Conservation (phyloP, 2,329 filamentous ascomycete species). For the Coniochaeta pulveracea region DNA sequence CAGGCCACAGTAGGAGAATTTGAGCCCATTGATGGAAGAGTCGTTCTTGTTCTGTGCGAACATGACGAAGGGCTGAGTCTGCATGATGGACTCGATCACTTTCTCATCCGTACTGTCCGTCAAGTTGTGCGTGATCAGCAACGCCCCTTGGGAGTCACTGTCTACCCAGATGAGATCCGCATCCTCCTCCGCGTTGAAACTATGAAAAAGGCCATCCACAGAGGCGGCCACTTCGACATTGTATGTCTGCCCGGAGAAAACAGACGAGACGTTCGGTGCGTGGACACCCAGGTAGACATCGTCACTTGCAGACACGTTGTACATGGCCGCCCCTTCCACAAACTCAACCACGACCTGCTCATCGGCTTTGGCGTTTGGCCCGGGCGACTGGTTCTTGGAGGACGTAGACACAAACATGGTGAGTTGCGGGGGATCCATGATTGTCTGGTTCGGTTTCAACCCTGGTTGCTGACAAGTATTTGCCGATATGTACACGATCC, state of each 20-base stretch:
- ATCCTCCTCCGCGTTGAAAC: slow-evolving; percentile 37
- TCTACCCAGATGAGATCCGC: slow-evolving; percentile 69
- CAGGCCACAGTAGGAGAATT: slow-evolving; percentile 75
- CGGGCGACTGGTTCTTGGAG: slow-evolving; percentile 51
- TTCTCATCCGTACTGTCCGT: slow-evolving; percentile 42
- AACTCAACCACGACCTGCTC: slow-evolving; percentile 40
- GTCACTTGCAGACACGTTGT: slow-evolving; percentile 46
- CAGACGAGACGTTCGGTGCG: slow-evolving; percentile 53
- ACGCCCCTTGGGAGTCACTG: slow-evolving; percentile 65
- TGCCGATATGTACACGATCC: slow-evolving; percentile 65
- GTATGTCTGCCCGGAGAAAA: slow-evolving; percentile 52
- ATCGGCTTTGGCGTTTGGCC: slow-evolving; percentile 38
- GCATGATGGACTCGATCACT: slow-evolving; percentile 43
- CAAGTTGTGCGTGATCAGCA: slow-evolving; percentile 69
- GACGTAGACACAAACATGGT: slow-evolving; percentile 66
- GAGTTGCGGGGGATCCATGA: slow-evolving; percentile 55
- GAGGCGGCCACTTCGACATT: slow-evolving; percentile 76
- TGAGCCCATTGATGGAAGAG: slow-evolving; percentile 55
- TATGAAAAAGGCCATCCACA: slow-evolving; percentile 66
- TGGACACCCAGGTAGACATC: slow-evolving; percentile 69
- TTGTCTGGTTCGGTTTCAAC: slow-evolving; percentile 32
- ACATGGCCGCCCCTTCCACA: slow-evolving; percentile 57
- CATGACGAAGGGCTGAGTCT: slow-evolving; percentile 57
- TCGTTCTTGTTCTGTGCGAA: slow-evolving; percentile 55
- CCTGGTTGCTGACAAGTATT: slow-evolving; percentile 76